Evolutionary conservation across 1,284 basidiomycete species (phyloP), one percentile per base, ranked within the genome.

Genomic region (Fomes fomentarius): DNA sequence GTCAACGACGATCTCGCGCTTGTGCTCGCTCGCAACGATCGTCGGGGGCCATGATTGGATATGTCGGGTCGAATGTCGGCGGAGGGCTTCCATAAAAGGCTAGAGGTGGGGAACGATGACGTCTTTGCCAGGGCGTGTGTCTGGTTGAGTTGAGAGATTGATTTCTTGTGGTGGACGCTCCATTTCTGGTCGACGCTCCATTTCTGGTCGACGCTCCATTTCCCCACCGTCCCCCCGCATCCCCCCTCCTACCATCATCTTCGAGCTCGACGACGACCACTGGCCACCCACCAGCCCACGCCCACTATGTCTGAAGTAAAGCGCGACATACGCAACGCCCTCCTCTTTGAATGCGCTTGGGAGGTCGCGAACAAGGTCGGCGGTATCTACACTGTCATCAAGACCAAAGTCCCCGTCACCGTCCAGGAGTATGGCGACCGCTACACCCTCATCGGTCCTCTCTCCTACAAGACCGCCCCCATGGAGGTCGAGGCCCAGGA

Each of bases 351-450:
- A 70, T 91, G 87, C 69, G 93, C 93, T 31, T 95, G 93, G 93
- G 93, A 95, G 75, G 94, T 96, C 66, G 94, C 91, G 33, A 96
- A 96, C 83, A 96, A 96, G 76, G 96, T 98, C 73, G 96, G 96
- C 64, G 96, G 96, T 61, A 98, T 98, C 76, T 98, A 98, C 83
- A 98, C 96, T 61, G 96, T 98, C 77, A 98, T 98, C 75, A 98
- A 98, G 78, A 98, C 96, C 52, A 99, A 98, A 72, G 95, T 97
- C 48, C 96, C 96, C 54, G 93, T 99, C 72, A 98, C 96, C 59
- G 92, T 96, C 66, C 86, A 88, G 59, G 94, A 97, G 73, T 97
- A 89, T 73, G 90, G 92, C 67, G 89, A 93, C 74, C 83, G 94
- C 60, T 97, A 96, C 78, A 89, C 85, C 63, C 89, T 99, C 71